Conservation (phyloP, 1,139 yeast genomes). For the Suhomyces taliae region DNA sequence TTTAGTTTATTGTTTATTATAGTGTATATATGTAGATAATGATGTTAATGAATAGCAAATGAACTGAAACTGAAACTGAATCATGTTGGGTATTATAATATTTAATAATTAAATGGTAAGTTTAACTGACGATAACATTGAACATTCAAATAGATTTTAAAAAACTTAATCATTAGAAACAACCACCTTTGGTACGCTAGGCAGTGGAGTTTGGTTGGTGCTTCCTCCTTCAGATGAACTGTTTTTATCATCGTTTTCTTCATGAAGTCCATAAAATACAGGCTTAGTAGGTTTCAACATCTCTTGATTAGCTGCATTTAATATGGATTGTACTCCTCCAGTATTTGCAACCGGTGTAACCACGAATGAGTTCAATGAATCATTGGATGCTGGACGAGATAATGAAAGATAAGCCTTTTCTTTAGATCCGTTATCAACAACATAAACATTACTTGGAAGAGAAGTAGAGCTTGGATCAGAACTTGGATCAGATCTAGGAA, state of each 20-base stretch:
- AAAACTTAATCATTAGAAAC: constrained; percentile 5
- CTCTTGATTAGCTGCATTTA: constrained; percentile 12
- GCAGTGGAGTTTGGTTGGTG: neutral
- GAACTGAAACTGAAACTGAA: neutral
- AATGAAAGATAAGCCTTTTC: constrained; percentile 3
- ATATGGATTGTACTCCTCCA: constrained; percentile 11
- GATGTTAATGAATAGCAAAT: neutral
- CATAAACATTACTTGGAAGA: neutral
- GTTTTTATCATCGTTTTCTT: neutral
- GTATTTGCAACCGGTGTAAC: constrained; percentile 6
- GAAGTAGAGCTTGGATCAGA: neutral
- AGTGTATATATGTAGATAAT: too few species aligned
- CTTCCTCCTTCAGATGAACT: neutral
- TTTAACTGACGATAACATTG: neutral
- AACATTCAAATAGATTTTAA: too few species aligned
- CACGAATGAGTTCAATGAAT: constrained; percentile 16
- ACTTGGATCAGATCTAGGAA: neutral
- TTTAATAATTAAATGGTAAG: neutral
- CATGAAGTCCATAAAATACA: constrained; percentile 4
- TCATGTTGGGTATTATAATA: neutral
- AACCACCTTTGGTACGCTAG: constrained; percentile 5
- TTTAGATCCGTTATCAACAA: constrained; percentile 4
- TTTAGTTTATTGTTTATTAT: too few species aligned
- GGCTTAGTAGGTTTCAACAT: constrained; percentile 6
- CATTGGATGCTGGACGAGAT: constrained; percentile 15